A percentile compares a stretch with the other conserved stretches of the same genome.
These are phyloP conservation scores for Blastobotrys buckinghamii DNA, from an alignment of 1,139 yeast species.

Conservation along the genomic window DNA sequence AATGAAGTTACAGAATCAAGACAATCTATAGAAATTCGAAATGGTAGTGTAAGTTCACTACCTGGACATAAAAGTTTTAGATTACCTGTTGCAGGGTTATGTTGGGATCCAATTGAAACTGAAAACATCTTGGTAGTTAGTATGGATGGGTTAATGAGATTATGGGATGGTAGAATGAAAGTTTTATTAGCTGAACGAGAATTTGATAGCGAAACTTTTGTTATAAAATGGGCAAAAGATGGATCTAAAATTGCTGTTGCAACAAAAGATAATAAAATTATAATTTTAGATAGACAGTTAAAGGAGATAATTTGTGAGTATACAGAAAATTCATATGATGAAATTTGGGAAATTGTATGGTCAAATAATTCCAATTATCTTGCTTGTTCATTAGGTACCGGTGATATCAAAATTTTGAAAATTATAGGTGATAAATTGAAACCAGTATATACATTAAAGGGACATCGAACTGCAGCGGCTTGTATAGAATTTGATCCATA, in stretches of 20 bases:
- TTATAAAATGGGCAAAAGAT: constrained; percentile 45
- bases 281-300: constrained; percentile 18
- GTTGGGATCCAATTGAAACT: constrained; percentile 58
- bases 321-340: constrained; percentile 10
- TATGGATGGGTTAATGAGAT: constrained; percentile 44
- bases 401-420: constrained; percentile 26
- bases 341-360: constrained; percentile 39
- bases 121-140: constrained; percentile 55
- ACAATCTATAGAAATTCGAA: constrained; percentile 19
- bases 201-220: constrained; percentile 33
- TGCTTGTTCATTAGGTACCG: constrained; percentile 34
- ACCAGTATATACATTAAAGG: constrained; percentile 32
- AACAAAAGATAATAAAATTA: constrained; percentile 33
- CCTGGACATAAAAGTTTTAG: constrained; percentile 31
- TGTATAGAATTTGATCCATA: constrained; percentile 49
- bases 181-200: constrained; percentile 36
- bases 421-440: constrained; percentile 5
- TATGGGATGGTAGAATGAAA: constrained; percentile 51
- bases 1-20: constrained; percentile 24
- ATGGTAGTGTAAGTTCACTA: constrained; percentile 30
- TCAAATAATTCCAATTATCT: constrained; percentile 25
- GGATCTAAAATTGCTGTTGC: constrained; percentile 49
- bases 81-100: constrained; percentile 24
- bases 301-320: constrained; percentile 18
- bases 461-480: constrained; percentile 52